Evolutionary conservation across 2,329 filamentous ascomycete species (phyloP).

Genomic region (Fusarium luffae): DNA sequence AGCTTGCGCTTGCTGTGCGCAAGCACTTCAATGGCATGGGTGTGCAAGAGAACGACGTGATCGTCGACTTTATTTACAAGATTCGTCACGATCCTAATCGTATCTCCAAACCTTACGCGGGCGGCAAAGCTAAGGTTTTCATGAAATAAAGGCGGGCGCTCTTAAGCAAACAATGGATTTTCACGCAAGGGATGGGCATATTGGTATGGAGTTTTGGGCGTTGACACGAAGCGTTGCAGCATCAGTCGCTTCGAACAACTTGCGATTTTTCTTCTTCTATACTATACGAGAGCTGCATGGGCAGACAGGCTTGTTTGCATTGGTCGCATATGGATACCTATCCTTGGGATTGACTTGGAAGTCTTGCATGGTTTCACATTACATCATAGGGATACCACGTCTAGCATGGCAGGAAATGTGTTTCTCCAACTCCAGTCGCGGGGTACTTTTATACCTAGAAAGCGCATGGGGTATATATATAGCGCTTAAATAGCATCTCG

Average conservation of each 20-base stretch:
- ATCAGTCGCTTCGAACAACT: slow-evolving; percentile 20
- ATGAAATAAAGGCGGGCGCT: slow-evolving; percentile 24
- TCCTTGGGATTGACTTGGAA: slow-evolving; percentile 21
- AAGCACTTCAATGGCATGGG: slow-evolving; percentile 87
- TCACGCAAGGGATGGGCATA: slow-evolving; percentile 21
- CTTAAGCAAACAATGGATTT: slow-evolving; percentile 6
- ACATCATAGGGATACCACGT: slow-evolving; percentile 41
- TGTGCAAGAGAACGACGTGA: slow-evolving; percentile 83
- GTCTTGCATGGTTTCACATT: slow-evolving; percentile 36
- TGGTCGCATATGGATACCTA: slow-evolving; percentile 14
- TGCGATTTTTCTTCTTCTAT: slow-evolving; percentile 1
- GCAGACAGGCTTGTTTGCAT: slow-evolving; percentile 33
- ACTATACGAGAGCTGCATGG: slow-evolving; percentile 21
- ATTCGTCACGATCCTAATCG: slow-evolving; percentile 56
- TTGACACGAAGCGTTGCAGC: slow-evolving; percentile 22
- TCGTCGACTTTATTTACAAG: slow-evolving; percentile 82
- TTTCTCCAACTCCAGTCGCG: slow-evolving; percentile 1
- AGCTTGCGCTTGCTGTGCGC: slow-evolving; percentile 76
- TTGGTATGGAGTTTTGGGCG: slow-evolving; percentile 38
- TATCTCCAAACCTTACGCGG: slow-evolving; percentile 40
- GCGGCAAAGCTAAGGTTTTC: slow-evolving; percentile 9
- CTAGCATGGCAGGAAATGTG: slow-evolving; percentile 22
- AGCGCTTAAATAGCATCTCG: not conserved
- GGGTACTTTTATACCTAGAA: not conserved
- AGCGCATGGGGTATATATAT: not conserved